phyloP scores from a whole-genome alignment of 2,329 filamentous ascomycete genomes.

The Pestalotiopsis sp. region DNA sequence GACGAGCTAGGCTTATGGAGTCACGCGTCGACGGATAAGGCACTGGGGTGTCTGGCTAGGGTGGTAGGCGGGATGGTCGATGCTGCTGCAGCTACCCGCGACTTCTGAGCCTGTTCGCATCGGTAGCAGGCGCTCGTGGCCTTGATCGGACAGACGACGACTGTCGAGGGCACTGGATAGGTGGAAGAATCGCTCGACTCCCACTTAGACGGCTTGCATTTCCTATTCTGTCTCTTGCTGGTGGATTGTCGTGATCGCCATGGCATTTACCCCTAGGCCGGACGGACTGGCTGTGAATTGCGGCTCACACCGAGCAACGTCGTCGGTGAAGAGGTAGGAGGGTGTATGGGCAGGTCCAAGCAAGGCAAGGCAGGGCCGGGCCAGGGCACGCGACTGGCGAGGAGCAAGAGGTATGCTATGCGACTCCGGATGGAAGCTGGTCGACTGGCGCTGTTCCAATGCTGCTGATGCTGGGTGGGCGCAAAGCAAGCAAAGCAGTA shows the following conservation, averaged over 20 bases:
- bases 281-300: not conserved
- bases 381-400: not conserved
- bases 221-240: not conserved
- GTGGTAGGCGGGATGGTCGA: slow-evolving; percentile 36
- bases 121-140: slow-evolving; percentile 23
- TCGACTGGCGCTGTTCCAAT: not conserved
- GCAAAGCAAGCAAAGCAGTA: not conserved
- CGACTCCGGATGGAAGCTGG: not conserved
- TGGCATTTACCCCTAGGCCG: not conserved
- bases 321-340: not conserved
- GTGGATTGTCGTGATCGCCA: not conserved
- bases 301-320: not conserved
- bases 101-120: slow-evolving; percentile 36
- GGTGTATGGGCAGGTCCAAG: not conserved
- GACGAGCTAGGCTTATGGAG: slow-evolving; percentile 25
- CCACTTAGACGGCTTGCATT: slow-evolving; percentile 1
- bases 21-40: slow-evolving; percentile 37
- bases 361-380: not conserved
- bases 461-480: not conserved
- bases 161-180: slow-evolving; percentile 27
- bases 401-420: not conserved
- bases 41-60: slow-evolving; percentile 35
- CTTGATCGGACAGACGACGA: slow-evolving; percentile 17
- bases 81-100: slow-evolving; percentile 36
- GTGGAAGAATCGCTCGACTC: not conserved